Percentiles rank a stretch among this genome's conserved stretches.
Evolutionary conservation across 345 rosid species (phyloP).

Genomic region (Bruguiera sexangula): DNA sequence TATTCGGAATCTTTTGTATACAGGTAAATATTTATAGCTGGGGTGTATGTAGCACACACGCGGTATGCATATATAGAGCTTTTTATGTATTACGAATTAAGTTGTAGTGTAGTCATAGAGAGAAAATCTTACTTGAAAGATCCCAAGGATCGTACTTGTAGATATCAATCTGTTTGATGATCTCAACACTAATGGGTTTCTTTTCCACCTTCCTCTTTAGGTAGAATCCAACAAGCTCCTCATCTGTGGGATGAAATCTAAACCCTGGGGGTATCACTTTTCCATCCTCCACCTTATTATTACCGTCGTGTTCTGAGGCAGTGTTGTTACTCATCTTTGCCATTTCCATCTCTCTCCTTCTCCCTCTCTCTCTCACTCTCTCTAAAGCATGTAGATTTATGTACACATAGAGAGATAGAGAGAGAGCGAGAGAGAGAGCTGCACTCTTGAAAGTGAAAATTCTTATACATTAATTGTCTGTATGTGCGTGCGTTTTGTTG

Average conservation of each 20-base stretch:
- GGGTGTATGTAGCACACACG: no score
- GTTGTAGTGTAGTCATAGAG: no score
- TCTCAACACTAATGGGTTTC: slow-evolving; percentile 23
- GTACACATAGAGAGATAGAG: no score
- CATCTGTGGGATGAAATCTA: slow-evolving; percentile 37
- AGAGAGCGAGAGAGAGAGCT: not conserved
- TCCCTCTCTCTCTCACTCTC: not conserved
- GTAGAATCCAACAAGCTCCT: slow-evolving; percentile 37
- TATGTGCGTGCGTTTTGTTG: not conserved
- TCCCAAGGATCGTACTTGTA: slow-evolving; percentile 38
- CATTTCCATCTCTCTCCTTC: slow-evolving; percentile 9
- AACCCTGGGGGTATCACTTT: slow-evolving; percentile 23
- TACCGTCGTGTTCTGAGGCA: not conserved
- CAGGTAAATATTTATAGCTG: no score
- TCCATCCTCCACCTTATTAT: slow-evolving; percentile 11
- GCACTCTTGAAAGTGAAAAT: not conserved
- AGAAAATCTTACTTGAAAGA: slow-evolving; percentile 28
- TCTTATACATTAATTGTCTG: not conserved
- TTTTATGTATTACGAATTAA: no score
- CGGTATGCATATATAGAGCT: no score
- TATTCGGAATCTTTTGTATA: no score
- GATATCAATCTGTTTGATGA: slow-evolving; percentile 32
- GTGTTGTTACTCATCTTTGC: slow-evolving; percentile 3
- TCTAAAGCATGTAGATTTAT: not conserved
- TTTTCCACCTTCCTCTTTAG: slow-evolving; percentile 31